A percentile compares a stretch with the other conserved stretches of the same genome.
phyloP scores from a whole-genome alignment of 306 rosid genomes.

The Vigna unguiculata region DNA sequence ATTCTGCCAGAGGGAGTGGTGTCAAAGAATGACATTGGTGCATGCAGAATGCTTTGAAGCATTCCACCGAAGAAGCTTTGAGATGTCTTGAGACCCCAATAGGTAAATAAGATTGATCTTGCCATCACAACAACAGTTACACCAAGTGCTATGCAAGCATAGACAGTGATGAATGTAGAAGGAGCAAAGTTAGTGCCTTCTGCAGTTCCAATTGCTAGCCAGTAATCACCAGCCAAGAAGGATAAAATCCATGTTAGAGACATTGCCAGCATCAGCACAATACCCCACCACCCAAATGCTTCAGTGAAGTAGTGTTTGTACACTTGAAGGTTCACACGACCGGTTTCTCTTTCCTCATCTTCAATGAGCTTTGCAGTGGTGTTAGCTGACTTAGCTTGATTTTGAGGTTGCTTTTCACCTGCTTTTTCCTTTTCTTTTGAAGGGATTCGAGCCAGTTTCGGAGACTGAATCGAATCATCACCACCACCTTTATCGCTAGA shows the following conservation, averaged over 20 bases:
- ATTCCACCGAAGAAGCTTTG: conserved; percentile 69
- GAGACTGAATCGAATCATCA: conserved; percentile 47
- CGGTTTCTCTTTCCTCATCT: conserved; percentile 86
- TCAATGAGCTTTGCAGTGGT: conserved; percentile 75
- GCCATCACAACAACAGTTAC: conserved; percentile 45
- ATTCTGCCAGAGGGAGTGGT: conserved; percentile 95
- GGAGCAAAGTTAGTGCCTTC: conserved; percentile 53
- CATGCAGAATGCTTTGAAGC: conserved; percentile 73
- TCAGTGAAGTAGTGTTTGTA: conserved; percentile 82
- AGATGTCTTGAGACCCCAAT: conserved; percentile 76
- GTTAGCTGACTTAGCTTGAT: conserved; percentile 52
- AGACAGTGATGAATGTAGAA: conserved; percentile 61
- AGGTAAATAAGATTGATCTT: conserved; percentile 55
- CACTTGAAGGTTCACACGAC: conserved; percentile 61
- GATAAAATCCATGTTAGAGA: conserved; percentile 60
- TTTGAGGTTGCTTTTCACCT: conserved; percentile 49
- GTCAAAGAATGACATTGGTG: conserved; percentile 94
- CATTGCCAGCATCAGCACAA: conserved; percentile 54
- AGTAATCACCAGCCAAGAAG: conserved; percentile 72
- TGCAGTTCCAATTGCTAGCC: conserved; percentile 82
- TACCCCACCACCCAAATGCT: conserved; percentile 90
- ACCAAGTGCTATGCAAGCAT: conserved; percentile 59
- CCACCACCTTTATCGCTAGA: conserved; percentile 38
- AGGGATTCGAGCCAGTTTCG: conserved; percentile 48
- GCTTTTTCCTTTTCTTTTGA: conserved; percentile 53